Evolutionary conservation across 495 filamentous ascomycete genomes (phyloP).

Genomic region (Glarea lozoyensis): DNA sequence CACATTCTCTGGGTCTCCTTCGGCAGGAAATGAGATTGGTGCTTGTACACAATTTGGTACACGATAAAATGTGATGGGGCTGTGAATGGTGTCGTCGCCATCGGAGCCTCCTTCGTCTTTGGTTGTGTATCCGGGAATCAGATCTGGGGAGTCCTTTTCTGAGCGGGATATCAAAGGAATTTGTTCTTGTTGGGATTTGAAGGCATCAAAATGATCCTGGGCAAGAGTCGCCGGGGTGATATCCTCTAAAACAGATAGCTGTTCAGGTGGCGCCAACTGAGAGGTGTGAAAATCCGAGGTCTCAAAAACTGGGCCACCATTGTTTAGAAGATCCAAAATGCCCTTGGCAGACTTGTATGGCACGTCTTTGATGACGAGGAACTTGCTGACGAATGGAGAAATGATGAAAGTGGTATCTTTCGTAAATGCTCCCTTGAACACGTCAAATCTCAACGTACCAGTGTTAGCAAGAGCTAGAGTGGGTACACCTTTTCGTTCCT

Average conservation of each 20-base stretch:
- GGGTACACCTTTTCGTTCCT: conserved; percentile 36
- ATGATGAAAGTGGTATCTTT: conserved; percentile 75
- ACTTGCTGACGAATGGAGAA: conserved; percentile 78
- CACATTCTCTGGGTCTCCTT: conserved; percentile 53
- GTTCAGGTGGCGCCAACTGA: conserved; percentile 18
- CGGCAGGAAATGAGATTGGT: conserved; percentile 42
- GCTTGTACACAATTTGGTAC: conserved; percentile 78
- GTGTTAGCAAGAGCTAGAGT: conserved; percentile 75
- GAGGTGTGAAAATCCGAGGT: conserved; percentile 5
- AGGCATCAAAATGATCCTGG: neutral
- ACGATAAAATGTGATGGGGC: conserved; percentile 59
- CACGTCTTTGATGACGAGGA: conserved; percentile 71
- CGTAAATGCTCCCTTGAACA: conserved; percentile 87
- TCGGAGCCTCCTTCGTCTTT: conserved; percentile 74
- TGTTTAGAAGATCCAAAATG: conserved; percentile 66
- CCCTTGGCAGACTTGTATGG: conserved; percentile 63
- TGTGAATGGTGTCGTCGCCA: conserved; percentile 86
- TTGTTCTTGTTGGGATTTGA: conserved; percentile 10
- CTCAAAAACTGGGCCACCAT: conserved; percentile 19
- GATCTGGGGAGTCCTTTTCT: conserved; percentile 23
- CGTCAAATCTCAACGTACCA: conserved; percentile 86
- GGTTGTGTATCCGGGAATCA: conserved; percentile 81
- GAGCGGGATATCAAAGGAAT: too few relatives aligned
- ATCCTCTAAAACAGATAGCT: conserved; percentile 10
- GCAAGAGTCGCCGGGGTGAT: conserved; percentile 3